A percentile compares a stretch with the other conserved stretches of the same genome.
Evolutionary conservation across 495 filamentous ascomycete genomes (phyloP).

Genomic region (Tuber indicum): DNA sequence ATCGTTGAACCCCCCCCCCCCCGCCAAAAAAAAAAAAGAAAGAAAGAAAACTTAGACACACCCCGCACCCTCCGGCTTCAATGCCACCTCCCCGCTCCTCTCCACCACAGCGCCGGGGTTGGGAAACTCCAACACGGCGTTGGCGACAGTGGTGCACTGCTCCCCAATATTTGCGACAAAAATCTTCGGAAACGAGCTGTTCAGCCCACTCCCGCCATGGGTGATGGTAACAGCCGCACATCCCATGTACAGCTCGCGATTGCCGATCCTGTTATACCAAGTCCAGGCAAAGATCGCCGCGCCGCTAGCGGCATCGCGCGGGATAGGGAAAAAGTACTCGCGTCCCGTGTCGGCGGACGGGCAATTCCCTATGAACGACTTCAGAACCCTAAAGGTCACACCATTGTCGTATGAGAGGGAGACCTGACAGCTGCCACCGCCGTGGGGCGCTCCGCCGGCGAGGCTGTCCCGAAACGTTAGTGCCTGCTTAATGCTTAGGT

Average conservation of each 20-base stretch:
- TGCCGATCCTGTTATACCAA: slow-evolving; percentile 58
- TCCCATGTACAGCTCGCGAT: slow-evolving; percentile 65
- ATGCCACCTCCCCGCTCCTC: slow-evolving; percentile 13
- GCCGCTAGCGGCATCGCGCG: slow-evolving; percentile 54
- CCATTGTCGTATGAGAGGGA: slow-evolving; percentile 45
- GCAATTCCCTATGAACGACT: slow-evolving; percentile 46
- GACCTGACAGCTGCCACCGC: slow-evolving; percentile 47
- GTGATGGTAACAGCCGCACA: slow-evolving; percentile 56
- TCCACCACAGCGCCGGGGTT: slow-evolving; percentile 25
- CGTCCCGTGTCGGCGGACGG: slow-evolving; percentile 34
- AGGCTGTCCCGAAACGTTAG: slow-evolving; percentile 34
- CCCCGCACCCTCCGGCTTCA: slow-evolving; percentile 9
- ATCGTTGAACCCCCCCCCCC: not conserved
- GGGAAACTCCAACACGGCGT: slow-evolving; percentile 22
- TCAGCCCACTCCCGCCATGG: slow-evolving; percentile 29
- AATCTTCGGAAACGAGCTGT: slow-evolving; percentile 9
- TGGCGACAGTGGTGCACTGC: slow-evolving; percentile 19
- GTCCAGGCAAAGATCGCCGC: slow-evolving; percentile 58
- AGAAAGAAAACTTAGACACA: slow-evolving; percentile 11
- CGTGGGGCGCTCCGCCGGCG: slow-evolving; percentile 39
- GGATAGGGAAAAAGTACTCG: slow-evolving; percentile 57
- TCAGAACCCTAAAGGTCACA: slow-evolving; percentile 43
- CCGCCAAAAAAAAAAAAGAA: not conserved
- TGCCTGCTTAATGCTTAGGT: not conserved
- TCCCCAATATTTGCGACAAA: slow-evolving; percentile 34